Percentiles rank a stretch among this genome's conserved stretches.
phyloP scores from a whole-genome alignment of 2,329 filamentous ascomycete species.

The Botrytis elliptica region DNA sequence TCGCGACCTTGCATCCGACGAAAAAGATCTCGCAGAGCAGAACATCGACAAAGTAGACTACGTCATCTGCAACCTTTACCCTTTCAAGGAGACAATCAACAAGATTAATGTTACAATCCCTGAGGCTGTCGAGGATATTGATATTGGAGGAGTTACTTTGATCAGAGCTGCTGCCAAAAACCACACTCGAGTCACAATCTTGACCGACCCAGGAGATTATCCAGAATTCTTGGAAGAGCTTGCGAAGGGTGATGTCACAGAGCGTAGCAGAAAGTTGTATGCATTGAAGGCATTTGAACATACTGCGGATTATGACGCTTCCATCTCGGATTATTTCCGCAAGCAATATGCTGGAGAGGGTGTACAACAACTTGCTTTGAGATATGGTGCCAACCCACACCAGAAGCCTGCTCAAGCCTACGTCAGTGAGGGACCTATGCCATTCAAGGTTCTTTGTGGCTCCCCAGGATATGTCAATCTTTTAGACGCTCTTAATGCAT shows the following conservation, averaged over 20 bases:
- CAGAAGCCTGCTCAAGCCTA: conserved; percentile 94
- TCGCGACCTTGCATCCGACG: conserved; percentile 88
- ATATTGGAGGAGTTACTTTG: conserved; percentile 95
- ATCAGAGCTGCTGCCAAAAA: conserved; percentile 98
- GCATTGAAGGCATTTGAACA: conserved; percentile 98
- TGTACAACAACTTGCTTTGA: conserved; percentile 76
- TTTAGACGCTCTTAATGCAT: conserved; percentile 92
- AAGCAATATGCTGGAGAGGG: conserved; percentile 91
- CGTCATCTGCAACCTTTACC: conserved; percentile 97
- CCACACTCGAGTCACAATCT: conserved; percentile 90
- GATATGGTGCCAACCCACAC: conserved; percentile 96
- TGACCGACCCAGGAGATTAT: conserved; percentile 93
- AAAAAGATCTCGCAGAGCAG: conserved; percentile 93
- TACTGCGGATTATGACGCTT: conserved; percentile 92
- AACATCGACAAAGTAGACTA: conserved; percentile 95
- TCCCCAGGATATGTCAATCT: conserved; percentile 97
- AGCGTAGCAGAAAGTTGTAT: conserved; percentile 81
- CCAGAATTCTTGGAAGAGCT: conserved; percentile 90
- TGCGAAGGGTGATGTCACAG: conserved; percentile 79
- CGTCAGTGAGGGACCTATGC: conserved; percentile 68
- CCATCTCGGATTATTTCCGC: conserved; percentile 96
- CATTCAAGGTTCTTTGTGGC: conserved; percentile 92
- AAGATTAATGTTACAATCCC: conserved; percentile 96
- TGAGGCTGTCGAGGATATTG: conserved; percentile 97
- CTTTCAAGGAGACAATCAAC: conserved; percentile 96